Base-by-base conservation (phyloP, 768 basidiomycete species). In the Serendipita vermifera region DNA sequence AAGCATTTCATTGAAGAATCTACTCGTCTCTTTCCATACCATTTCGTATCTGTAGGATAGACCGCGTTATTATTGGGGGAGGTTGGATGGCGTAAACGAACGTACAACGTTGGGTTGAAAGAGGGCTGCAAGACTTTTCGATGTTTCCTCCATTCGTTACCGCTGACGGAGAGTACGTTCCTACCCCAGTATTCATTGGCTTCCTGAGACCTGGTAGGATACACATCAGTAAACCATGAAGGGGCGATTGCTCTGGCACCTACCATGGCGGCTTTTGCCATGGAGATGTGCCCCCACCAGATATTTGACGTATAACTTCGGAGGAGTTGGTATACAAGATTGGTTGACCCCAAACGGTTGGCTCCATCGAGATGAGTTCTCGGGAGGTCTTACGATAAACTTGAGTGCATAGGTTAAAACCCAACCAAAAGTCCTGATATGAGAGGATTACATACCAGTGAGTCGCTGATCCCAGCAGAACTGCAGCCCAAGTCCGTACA, bases 1-100 rank as follows among this genome's bases (percentile, higher is more conserved):
- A 17, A 59, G 13, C 56, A 59, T 59, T 32, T 56, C 58, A 13
- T 22, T n/a, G 29, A 40, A 59, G 20, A 59, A 22, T 5, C 38
- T 15, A 4, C n/a, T 39, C n/a, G 58, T 20, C 46, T 59, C 55
- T n/a, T 38, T n/a, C 2, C 58, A 39, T 1, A 55, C 55, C 26
- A 15, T 32, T 5, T 39, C 43, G 55, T 56, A 56, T 7, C 55
- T 56, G 15, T 22, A 3, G n/a, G n/a, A n/a, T n/a, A 57, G 9
- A 2, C 2, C 9, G 3, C 15, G 32, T 32, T 26, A 15, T 3
- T 9, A 46, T 54, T 14, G 22, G 24, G 11, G 4, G 11, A 54
- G 14, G 20, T 17, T 20, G 40, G 20, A 9, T 29, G n/a, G 5
- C 7, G 26, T 40, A 24, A 24, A 51, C 3, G 5, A n/a, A 51